Evolutionary conservation across 140 eudicot genomes (phyloP), one percentile per base, ranked within the genome.

Genomic region (Senecio squalidus): DNA sequence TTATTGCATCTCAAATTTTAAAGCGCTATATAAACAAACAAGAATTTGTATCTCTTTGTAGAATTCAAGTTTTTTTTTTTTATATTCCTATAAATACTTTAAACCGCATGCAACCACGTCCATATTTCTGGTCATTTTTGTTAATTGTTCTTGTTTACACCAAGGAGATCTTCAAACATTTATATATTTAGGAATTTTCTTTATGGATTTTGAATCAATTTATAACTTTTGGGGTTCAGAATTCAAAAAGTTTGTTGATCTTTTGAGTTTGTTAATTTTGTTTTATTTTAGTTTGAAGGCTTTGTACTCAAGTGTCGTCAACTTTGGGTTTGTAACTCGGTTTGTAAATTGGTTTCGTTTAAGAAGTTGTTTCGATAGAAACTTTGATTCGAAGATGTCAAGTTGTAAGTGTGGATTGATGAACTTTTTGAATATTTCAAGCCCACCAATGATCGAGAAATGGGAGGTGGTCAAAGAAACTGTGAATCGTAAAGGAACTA

Each of bases 151-250:
- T 47, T 64, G 18, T 62, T n/a, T 71, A 68, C 58, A 76, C 70
- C 8, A 68, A 64, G 55, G 51, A 56, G 45, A 29, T 67, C 17
- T 30, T 66, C 34, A 39, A 57, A 23, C 4, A 44, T 7, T 6
- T 9, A 9, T 17, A 20, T 14, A n/a, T 47, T 9, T 68, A 30
- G 66, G 56, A 20, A 7, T 52, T 29, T 5, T 58, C n/a, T 40
- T 75, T 7, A 86, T 91, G 96, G 85, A 78, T 14, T 72, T 64
- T 66, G 66, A 33, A 27, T 50, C 77, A 3, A 62, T 64, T 66
- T 53, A 78, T 64, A 78, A 63, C 67, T 36, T 67, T 43, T 67
- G 67, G 57, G 64, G 57, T 58, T 56, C 61, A 29, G 78, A 84
- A 69, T 66, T 81, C 47, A 63, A 50, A 41, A 64, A 60, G 31